These are phyloP conservation scores for Backusella sp. DNA, from an alignment of 192 early-diverging fungal genomes.

Conservation along the genomic window DNA sequence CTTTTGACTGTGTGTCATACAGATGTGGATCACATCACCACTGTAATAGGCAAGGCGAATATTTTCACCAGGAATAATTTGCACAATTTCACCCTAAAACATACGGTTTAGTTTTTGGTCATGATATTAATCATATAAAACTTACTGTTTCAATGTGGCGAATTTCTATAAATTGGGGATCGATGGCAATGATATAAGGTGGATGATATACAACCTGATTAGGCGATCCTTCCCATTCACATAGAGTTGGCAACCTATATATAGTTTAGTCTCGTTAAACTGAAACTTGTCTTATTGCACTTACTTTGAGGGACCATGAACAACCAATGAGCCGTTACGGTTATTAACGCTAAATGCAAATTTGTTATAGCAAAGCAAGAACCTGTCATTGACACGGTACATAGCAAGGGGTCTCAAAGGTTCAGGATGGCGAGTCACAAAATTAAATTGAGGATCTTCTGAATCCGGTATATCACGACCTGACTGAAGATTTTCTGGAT, in stretches of 20 bases:
- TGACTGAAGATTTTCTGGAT: slow-evolving; percentile 75
- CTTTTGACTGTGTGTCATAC: slow-evolving; percentile 29
- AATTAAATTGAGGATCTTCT: slow-evolving; percentile 74
- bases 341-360: slow-evolving; percentile 94
- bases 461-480: slow-evolving; percentile 86
- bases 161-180: slow-evolving; percentile 88
- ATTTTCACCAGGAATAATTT: slow-evolving; percentile 59
- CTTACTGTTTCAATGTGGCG: slow-evolving; percentile 72
- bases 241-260: slow-evolving; percentile 24
- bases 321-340: slow-evolving; percentile 55
- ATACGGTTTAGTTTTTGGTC: background rate
- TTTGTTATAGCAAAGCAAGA: slow-evolving; percentile 93
- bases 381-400: slow-evolving; percentile 72
- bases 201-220: slow-evolving; percentile 54
- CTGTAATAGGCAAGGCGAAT: slow-evolving; percentile 45
- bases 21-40: slow-evolving; percentile 24
- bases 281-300: background rate
- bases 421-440: slow-evolving; percentile 76
- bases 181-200: slow-evolving; percentile 91
- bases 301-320: slow-evolving; percentile 12
- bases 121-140: background rate
- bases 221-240: slow-evolving; percentile 39
- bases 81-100: slow-evolving; percentile 51
- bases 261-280: background rate
- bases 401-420: slow-evolving; percentile 77